A percentile compares a stretch with the other conserved stretches of the same genome.
Conservation (phyloP, 768 basidiomycete genomes). For the Paxillus ammoniavirescens region DNA sequence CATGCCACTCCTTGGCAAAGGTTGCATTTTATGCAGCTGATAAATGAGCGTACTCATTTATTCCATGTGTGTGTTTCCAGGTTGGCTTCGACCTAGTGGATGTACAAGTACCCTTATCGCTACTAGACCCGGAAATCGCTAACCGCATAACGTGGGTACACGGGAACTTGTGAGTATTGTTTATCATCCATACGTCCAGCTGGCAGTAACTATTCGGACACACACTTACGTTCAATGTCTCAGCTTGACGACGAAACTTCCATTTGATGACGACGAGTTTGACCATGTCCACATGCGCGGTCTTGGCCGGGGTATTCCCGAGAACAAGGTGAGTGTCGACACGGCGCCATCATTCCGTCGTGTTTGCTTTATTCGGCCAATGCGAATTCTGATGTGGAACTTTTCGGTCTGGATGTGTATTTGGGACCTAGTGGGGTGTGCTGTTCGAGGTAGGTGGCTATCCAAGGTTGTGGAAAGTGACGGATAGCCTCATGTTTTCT, state of each 20-base stretch:
- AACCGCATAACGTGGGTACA: conserved; percentile 68
- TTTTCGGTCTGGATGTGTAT: neutral
- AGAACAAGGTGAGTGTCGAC: conserved; percentile 55
- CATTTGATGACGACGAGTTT: conserved; percentile 81
- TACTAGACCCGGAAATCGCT: conserved; percentile 51
- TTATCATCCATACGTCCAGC: neutral
- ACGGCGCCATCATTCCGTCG: neutral
- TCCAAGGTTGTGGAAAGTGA: neutral
- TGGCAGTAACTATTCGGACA: neutral
- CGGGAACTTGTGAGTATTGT: conserved; percentile 66
- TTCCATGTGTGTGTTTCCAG: conserved; percentile 33
- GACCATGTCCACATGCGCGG: conserved; percentile 74
- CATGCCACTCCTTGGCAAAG: neutral
- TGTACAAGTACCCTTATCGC: conserved; percentile 58
- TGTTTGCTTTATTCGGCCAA: neutral
- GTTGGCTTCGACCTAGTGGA: conserved; percentile 81
- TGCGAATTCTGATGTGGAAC: conserved; percentile 1
- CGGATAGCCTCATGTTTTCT: conserved; percentile 5
- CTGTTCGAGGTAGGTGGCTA: conserved; percentile 54
- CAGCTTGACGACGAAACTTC: conserved; percentile 72
- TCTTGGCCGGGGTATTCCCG: conserved; percentile 67
- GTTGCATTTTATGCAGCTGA: neutral
- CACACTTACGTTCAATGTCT: neutral
- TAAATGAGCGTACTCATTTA: neutral
- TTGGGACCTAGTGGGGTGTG: conserved; percentile 52